These are phyloP conservation scores for Blastosporella zonata DNA, from an alignment of 1,284 basidiomycete genomes.

Conservation along the genomic window DNA sequence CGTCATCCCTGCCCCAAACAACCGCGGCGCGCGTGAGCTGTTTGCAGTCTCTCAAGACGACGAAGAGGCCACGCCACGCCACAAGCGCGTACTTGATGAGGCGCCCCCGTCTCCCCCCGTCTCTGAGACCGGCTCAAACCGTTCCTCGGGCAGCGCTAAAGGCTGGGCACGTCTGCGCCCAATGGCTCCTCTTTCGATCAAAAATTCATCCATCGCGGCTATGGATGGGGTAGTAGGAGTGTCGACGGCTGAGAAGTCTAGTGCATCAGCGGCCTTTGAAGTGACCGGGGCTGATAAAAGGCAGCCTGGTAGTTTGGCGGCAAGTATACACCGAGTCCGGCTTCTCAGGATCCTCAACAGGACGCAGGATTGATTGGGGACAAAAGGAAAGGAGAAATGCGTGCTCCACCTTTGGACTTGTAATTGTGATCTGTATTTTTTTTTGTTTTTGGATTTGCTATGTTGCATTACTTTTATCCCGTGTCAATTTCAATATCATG, in stretches of 20 bases:
- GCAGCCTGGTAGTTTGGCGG: no score
- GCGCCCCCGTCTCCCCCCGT: background rate
- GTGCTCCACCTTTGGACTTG: no score
- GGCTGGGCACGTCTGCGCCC: constrained; percentile 5
- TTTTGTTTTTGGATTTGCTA: no score
- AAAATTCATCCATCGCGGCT: background rate
- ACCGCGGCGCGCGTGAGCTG: constrained; percentile 1
- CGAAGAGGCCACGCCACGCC: background rate
- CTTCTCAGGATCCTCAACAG: no score
- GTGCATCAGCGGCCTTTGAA: background rate
- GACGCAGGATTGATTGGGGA: no score
- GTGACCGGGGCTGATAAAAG: no score
- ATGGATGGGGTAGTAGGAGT: background rate
- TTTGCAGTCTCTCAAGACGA: constrained; percentile 6
- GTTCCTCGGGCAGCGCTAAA: background rate
- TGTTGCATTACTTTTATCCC: no score
- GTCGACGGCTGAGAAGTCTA: background rate
- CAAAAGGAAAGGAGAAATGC: no score
- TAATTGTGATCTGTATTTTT: no score
- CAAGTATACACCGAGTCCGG: no score
- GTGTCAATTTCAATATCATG: no score
- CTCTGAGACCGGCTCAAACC: background rate
- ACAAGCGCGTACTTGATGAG: background rate
- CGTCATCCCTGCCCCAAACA: constrained; percentile 1
- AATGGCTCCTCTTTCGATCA: constrained; percentile 3